Percentiles rank a stretch among this genome's conserved stretches.
These are phyloP conservation scores for Xylariaceae sp. DNA, from an alignment of 2,329 filamentous ascomycete species.

Conservation along the genomic window DNA sequence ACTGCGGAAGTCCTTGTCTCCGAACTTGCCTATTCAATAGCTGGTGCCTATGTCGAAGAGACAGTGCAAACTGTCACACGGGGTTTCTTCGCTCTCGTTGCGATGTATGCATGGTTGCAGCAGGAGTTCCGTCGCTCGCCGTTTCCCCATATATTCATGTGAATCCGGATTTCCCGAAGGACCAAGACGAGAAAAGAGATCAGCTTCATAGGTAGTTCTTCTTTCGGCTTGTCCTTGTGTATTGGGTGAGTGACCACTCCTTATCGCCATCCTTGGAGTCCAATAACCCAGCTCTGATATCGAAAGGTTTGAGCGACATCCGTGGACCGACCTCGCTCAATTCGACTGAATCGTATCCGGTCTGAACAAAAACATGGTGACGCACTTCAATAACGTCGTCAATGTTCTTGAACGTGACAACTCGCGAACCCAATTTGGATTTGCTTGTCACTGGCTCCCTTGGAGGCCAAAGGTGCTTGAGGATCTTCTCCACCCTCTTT, in stretches of 20 bases:
- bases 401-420: slow-evolving; percentile 92
- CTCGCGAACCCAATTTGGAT: slow-evolving; percentile 75
- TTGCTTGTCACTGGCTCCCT: slow-evolving; percentile 69
- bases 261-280: slow-evolving; percentile 95
- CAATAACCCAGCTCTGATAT: slow-evolving; percentile 85
- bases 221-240: slow-evolving; percentile 88
- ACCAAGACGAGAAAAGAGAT: no score
- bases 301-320: slow-evolving; percentile 96
- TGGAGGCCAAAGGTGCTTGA: slow-evolving; percentile 93
- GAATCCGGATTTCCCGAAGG: neutral
- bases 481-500: slow-evolving; percentile 76
- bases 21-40: no score
- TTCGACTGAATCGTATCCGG: slow-evolving; percentile 78
- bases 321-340: slow-evolving; percentile 85
- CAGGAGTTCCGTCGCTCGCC: slow-evolving; percentile 16
- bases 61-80: slow-evolving; percentile 6
- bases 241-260: slow-evolving; percentile 95
- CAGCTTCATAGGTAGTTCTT: slow-evolving; percentile 79
- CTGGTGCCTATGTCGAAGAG: slow-evolving; percentile 8
- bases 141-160: slow-evolving; percentile 18
- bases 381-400: slow-evolving; percentile 92
- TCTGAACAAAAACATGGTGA: slow-evolving; percentile 91
- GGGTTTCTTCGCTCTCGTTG: slow-evolving; percentile 16
- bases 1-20: no score
- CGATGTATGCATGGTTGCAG: slow-evolving; percentile 17